Evolutionary conservation across 371 early-diverging fungal genomes (phyloP), one percentile per base, ranked within the genome.

Genomic region (Synchytrium microbalum): DNA sequence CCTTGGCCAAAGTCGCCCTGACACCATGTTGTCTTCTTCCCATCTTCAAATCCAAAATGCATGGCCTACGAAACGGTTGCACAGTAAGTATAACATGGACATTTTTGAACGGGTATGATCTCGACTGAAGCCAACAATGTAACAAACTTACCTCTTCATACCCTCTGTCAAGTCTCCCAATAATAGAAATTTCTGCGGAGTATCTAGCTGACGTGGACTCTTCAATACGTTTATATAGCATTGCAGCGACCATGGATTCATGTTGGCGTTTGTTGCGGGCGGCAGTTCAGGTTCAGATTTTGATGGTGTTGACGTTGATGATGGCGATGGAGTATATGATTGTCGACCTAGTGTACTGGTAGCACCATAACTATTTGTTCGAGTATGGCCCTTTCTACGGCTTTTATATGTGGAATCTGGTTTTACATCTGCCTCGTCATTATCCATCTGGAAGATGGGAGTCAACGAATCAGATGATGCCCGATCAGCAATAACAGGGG

Each of bases 21-120:
- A 96, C 86, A 0, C 97, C 95, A 69, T 95, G 90, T 74, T 98
- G 98, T 0, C 98, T 81, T 2, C 93, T 95, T 16, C 98, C 98
- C 96, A 98, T 96, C 68, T 98, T 98, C 55, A 98, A 79, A 73
- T 98, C 96, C 59, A 98, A 76, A 3, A 98, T 90, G 64, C 96
- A 96, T 0, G 98, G 97, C 31, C 83, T n/a, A n/a, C n/a, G n/a
- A n/a, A n/a, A n/a, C n/a, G n/a, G n/a, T n/a, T n/a, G n/a, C n/a
- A n/a, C 83, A 69, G 81, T 79, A 62, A 92, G 78, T 23, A 23
- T 30, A 16, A n/a, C 52, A n/a, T 19, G 19, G n/a, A 19, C 19
- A 52, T 52, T 19, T 52, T 19, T 19, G n/a, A 52, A 52, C n/a
- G 19, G n/a, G n/a, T 19, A 52, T 19, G n/a, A n/a, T n/a, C n/a